Base-by-base conservation (phyloP, 2,329 filamentous ascomycete species). In the Thelonectria rubi region DNA sequence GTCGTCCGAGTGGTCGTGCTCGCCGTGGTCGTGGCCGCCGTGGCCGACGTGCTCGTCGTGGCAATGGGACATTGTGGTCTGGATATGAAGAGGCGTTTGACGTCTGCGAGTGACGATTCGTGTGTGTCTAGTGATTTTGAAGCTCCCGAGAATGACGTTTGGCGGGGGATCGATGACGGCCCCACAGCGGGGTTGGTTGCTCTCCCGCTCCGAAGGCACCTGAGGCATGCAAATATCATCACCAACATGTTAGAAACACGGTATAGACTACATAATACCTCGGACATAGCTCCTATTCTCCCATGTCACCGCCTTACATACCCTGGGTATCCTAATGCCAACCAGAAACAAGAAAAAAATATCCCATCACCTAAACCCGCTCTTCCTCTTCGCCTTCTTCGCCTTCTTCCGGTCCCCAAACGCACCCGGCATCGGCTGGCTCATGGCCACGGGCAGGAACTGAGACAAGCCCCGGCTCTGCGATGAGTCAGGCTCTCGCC, bases 1-100 rank as follows among this genome's bases (percentile, higher is more conserved):
- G 81, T 98, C 94, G 80, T 98, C 92, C 48, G 87, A 90, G 79
- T 97, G 94, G 77, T 97, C 93, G 76, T 97, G 93, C 43, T 81
- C 85, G 61, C 84, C 79, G 65, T 84, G 81, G 60, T 81, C 82
- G 68, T 87, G 84, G 65, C 81, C 81, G 65, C 82, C 79, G 65
- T 86, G 83, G 63, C 80, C 74, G 21, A 73, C 74, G 68, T 84
- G 82, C 64, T 85, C 82, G 64, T 84, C 79, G 73, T 84, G 82
- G 67, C 82, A 84, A 72, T 83, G 82, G 42, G 78, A 78, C 78
- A 80, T 54, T 54, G 5, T 30, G 5, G 26, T 15, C 15, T 37
- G 34, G 8, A 37, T 3, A 11, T 11, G 7, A 2, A 30, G 26
- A 30, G 7, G 26, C 10, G 26, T 30, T 30, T 30, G 26, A 30